Base-by-base conservation (phyloP, 2,329 filamentous ascomycete species). In the Curvularia spicifera region DNA sequence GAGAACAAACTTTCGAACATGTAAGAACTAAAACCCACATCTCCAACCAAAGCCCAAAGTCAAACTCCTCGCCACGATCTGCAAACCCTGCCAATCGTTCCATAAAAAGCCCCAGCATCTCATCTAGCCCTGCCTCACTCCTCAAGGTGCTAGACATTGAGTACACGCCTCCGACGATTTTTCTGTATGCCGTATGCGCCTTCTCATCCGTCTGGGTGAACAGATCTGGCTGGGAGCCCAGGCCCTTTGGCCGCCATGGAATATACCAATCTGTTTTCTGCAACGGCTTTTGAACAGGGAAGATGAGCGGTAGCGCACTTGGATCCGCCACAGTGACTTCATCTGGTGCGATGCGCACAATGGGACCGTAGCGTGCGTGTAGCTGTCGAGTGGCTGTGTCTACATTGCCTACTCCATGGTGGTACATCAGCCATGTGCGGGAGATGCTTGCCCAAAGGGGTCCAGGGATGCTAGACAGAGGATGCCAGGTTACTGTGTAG, bases 261-360 rank as follows among this genome's bases (percentile, higher is more conserved):
- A 51, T 49, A 35, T 72, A 73, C 59, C 63, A 70, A 15, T 58
- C 62, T 2, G 66, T 71, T 51, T 73, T 72, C 28, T 64, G 56
- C 3, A 70, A 60, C 0, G 67, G 63, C 0, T 59, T 62, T 10
- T 55, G 54, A 40, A 62, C 47, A 7, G 61, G 63, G 46, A 72
- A 72, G n/a, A 72, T 62, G 1, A 56, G 47, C 1, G 63, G 51
- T 2, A 70, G 61, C 4, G 64, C 64, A 12, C 52, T 57, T 8
- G 64, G 57, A 26, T 68, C 62, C 13, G 56, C 55, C 22, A 59
- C 61, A 0, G 60, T 57, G 3, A 70, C 54, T 44, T 84, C 80
- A 51, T 82, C 77, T 5, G 68, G 82, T 2, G 76, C 76, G 40
- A 83, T 70, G 5, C 82, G 79, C n/a, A 84, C 78, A 1, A 84